phyloP scores from a whole-genome alignment of 306 rosid genomes.

The Canavalia ensiformis region DNA sequence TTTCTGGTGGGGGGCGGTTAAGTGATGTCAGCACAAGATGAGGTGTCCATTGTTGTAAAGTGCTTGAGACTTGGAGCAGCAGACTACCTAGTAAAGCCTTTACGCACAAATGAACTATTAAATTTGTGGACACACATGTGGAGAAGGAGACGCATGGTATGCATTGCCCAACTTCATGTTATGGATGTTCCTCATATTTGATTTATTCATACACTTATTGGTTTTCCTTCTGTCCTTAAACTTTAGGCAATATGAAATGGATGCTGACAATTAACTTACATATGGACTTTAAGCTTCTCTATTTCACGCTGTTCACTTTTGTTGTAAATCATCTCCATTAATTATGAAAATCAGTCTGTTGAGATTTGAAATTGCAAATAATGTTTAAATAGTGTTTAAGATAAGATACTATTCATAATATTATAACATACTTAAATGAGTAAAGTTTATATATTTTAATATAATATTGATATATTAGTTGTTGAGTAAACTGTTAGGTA shows the following conservation, averaged over 20 bases:
- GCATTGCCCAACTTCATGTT: conserved; percentile 52
- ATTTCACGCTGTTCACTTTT: conserved; percentile 24
- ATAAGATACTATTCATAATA: too few relatives aligned
- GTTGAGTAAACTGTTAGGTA: not conserved
- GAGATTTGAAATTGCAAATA: not conserved
- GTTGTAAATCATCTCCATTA: not conserved
- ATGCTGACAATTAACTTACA: conserved; percentile 19
- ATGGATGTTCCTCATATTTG: conserved; percentile 34
- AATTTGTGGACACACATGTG: conserved; percentile 99
- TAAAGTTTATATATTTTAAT: too few relatives aligned
- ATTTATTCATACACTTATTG: not conserved
- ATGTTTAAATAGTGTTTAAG: too few relatives aligned
- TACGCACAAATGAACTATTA: conserved; percentile 95
- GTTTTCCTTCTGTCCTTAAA: not conserved
- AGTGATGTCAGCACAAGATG: conserved; percentile 99
- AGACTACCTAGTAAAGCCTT: conserved; percentile 98
- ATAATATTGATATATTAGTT: too few relatives aligned
- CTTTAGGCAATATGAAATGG: conserved; percentile 12
- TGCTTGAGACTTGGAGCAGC: conserved; percentile 99
- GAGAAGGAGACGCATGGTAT: conserved; percentile 98
- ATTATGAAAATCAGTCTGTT: conserved; percentile 17
- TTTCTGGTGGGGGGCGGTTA: not conserved
- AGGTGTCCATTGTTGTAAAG: conserved; percentile 93
- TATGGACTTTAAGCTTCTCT: not conserved
- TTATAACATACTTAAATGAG: too few relatives aligned